Conservation (phyloP, 2,329 filamentous ascomycete genomes). For the Fusarium nurragi region DNA sequence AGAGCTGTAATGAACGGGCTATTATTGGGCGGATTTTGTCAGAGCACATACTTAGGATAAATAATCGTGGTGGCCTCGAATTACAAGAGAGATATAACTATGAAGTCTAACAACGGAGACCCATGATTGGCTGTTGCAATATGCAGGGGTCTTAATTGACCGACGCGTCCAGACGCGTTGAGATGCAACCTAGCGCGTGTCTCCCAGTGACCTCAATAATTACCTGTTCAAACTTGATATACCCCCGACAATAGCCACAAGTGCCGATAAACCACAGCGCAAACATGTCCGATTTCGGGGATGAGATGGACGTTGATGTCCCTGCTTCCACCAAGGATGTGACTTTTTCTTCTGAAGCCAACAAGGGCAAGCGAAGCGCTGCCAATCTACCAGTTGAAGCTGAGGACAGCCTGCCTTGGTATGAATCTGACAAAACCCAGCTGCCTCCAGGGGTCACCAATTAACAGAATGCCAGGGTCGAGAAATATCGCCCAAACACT, state of each 20-base stretch:
- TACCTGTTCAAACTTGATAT: conserved; percentile 16
- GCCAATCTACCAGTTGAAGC: conserved; percentile 94
- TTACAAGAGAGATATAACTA: neutral
- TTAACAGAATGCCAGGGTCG: conserved; percentile 70
- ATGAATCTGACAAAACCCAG: conserved; percentile 27
- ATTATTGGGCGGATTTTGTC: neutral
- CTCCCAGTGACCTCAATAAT: conserved; percentile 44
- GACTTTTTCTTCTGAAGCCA: conserved; percentile 77
- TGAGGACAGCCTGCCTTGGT: conserved; percentile 95
- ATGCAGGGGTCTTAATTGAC: conserved; percentile 44
- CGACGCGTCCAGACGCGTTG: conserved; percentile 46
- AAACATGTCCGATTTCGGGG: conserved; percentile 67
- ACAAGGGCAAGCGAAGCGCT: conserved; percentile 90
- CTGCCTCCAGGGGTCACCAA: neutral
- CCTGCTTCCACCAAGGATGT: conserved; percentile 59
- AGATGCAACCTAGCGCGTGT: conserved; percentile 38
- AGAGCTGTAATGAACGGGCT: conserved; percentile 8
- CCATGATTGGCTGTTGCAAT: conserved; percentile 20
- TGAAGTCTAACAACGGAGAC: neutral
- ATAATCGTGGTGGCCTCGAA: neutral
- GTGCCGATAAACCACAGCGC: neutral
- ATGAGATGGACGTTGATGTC: conserved; percentile 70
- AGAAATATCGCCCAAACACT: conserved; percentile 92
- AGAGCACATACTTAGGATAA: too few relatives aligned
- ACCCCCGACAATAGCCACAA: neutral